Evolutionary conservation across 805 yeast genomes (phyloP).

Genomic region (Zygosaccharomyces kombuchaensis): DNA sequence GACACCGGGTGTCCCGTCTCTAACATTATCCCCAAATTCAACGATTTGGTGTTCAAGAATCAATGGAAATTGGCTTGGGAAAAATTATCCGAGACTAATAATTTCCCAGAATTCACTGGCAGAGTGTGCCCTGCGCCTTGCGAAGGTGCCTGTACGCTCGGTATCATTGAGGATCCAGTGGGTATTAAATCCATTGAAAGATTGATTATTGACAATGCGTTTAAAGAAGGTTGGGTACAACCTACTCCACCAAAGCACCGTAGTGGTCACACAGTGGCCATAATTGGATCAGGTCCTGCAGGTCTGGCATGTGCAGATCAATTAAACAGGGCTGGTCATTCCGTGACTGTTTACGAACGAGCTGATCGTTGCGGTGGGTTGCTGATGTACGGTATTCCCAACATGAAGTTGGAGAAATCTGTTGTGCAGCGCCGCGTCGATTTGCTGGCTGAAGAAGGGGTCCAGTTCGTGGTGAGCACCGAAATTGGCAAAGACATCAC

Average conservation of each 20-base stretch:
- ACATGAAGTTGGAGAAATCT: conserved; percentile 93
- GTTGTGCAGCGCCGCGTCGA: conserved; percentile 92
- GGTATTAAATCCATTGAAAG: conserved; percentile 95
- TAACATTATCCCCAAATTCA: conserved; percentile 96
- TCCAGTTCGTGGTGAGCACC: conserved; percentile 68
- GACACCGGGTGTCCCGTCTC: conserved; percentile 98
- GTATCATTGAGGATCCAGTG: conserved; percentile 91
- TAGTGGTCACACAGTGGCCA: conserved; percentile 80
- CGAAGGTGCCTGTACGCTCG: conserved; percentile 93
- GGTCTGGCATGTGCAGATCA: conserved; percentile 97
- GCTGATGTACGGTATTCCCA: conserved; percentile 98
- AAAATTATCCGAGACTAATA: conserved; percentile 89
- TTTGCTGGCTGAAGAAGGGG: conserved; percentile 84
- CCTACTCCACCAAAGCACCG: conserved; percentile 75
- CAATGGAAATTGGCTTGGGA: conserved; percentile 93
- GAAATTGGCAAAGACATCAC: conserved; percentile 82
- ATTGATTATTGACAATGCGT: conserved; percentile 94
- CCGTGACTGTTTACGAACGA: conserved; percentile 88
- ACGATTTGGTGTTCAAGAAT: conserved; percentile 90
- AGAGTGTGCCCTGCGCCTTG: conserved; percentile 99
- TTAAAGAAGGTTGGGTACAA: conserved; percentile 92
- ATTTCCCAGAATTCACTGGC: conserved; percentile 98
- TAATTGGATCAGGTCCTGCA: conserved; percentile 96
- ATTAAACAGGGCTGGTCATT: conserved; percentile 92
- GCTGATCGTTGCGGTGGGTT: conserved; percentile 95